Conservation (phyloP, 345 rosid genomes). For the Anastatica hierochuntica region DNA sequence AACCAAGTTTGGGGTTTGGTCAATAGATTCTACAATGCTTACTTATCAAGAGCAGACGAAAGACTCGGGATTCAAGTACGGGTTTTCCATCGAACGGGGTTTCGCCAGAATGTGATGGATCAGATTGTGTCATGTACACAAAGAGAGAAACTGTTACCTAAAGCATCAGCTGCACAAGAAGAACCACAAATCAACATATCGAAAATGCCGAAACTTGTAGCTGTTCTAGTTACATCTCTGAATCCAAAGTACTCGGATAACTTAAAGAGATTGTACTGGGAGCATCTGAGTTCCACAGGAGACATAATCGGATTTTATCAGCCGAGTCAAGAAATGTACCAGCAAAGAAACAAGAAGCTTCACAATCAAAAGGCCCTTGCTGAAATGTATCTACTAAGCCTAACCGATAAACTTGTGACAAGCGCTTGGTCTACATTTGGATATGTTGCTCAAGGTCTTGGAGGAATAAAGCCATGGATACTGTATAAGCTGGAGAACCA, state of each 20-base stretch:
- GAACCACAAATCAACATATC: background rate
- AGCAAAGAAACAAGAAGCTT: constrained; percentile 1
- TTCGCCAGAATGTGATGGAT: constrained; percentile 8
- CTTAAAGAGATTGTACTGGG: constrained; percentile 10
- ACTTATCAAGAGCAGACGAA: constrained; percentile 26
- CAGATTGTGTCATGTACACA: constrained; percentile 18
- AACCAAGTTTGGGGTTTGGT: constrained; percentile 29
- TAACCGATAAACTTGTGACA: constrained; percentile 25
- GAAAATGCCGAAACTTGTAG: constrained; percentile 6
- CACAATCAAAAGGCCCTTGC: constrained; percentile 30
- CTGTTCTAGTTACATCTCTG: constrained; percentile 30
- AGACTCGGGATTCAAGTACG: constrained; percentile 27
- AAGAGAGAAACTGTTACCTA: constrained; percentile 22
- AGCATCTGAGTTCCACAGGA: constrained; percentile 1
- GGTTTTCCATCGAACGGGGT: background rate
- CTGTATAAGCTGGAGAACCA: constrained; percentile 4
- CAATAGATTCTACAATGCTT: constrained; percentile 5
- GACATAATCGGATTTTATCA: constrained; percentile 21
- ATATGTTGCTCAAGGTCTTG: constrained; percentile 21
- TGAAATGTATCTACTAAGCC: constrained; percentile 25
- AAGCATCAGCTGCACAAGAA: background rate
- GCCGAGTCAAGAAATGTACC: constrained; percentile 20
- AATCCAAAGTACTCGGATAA: constrained; percentile 6
- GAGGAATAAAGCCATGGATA: constrained; percentile 25
- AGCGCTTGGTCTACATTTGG: constrained; percentile 29